Percentiles rank a stretch among this genome's conserved stretches.
phyloP scores from a whole-genome alignment of 1,139 yeast species.

The Yarrowia galli region DNA sequence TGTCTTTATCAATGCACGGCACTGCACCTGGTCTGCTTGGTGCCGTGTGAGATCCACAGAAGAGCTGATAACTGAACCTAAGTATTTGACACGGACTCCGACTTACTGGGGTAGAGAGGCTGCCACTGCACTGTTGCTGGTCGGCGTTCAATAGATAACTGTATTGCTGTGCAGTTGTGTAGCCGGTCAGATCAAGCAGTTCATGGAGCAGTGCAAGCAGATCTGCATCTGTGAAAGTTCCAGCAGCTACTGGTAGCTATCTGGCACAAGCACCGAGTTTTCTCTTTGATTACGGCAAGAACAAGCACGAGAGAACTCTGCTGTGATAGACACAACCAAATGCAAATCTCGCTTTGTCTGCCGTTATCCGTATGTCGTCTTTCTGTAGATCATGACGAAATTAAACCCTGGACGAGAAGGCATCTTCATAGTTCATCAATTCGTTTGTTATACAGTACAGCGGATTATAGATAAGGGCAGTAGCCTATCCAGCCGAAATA shows the following conservation, averaged over 20 bases:
- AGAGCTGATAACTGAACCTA: neutral
- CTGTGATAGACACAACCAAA: neutral
- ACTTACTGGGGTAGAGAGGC: neutral
- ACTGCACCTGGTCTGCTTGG: conserved; percentile 2
- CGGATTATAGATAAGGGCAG: conserved; percentile 21
- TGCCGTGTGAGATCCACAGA: conserved; percentile 4
- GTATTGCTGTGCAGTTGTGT: too few species aligned
- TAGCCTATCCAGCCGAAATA: conserved; percentile 30
- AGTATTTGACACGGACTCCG: neutral
- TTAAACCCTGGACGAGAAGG: neutral
- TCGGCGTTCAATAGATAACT: too few species aligned
- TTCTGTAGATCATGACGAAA: neutral
- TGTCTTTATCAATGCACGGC: conserved; percentile 23
- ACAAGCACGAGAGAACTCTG: neutral
- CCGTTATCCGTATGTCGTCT: neutral
- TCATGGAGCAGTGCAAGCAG: too few species aligned
- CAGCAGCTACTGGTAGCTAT: neutral
- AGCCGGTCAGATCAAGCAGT: too few species aligned
- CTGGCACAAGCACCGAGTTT: neutral
- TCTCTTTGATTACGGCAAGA: neutral
- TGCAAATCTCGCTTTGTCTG: neutral
- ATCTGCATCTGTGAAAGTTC: too few species aligned
- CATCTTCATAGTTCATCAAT: neutral
- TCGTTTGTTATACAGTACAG: neutral
- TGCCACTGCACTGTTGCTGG: too few species aligned